phyloP scores from a whole-genome alignment of 345 rosid species.

The Syzygium aromaticum region DNA sequence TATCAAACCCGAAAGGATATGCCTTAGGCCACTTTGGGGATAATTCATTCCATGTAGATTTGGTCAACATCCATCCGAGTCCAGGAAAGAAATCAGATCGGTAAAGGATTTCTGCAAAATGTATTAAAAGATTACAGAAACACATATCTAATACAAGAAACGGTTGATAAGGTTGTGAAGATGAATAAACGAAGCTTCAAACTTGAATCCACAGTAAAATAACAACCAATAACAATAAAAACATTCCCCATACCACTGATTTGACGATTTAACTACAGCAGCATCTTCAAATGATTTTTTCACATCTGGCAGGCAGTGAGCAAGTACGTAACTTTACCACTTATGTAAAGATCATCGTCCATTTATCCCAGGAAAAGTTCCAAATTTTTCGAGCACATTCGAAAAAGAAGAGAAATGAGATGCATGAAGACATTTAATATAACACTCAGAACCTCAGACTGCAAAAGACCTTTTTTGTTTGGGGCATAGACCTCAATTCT shows the following conservation, averaged over 20 bases:
- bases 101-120: slow-evolving; percentile 68
- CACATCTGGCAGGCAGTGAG: not conserved
- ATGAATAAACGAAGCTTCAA: not conserved
- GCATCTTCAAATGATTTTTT: not conserved
- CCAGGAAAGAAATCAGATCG: slow-evolving; percentile 99
- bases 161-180: not conserved
- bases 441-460: not conserved
- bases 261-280: not conserved
- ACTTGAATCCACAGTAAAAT: not conserved
- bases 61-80: slow-evolving; percentile 97
- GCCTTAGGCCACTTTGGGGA: slow-evolving; percentile 99
- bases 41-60: slow-evolving; percentile 83
- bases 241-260: not conserved
- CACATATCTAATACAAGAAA: not conserved
- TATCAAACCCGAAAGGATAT: slow-evolving; percentile 50
- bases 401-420: not conserved
- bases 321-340: not conserved
- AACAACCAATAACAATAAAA: not conserved
- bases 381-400: not conserved
- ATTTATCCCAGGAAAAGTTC: not conserved
- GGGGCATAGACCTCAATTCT: not conserved
- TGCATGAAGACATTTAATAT: not conserved
- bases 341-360: not conserved
- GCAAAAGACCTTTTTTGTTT: not conserved
- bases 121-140: not conserved